Conservation (phyloP, 139 green algal species). For the Gonium pectorale region DNA sequence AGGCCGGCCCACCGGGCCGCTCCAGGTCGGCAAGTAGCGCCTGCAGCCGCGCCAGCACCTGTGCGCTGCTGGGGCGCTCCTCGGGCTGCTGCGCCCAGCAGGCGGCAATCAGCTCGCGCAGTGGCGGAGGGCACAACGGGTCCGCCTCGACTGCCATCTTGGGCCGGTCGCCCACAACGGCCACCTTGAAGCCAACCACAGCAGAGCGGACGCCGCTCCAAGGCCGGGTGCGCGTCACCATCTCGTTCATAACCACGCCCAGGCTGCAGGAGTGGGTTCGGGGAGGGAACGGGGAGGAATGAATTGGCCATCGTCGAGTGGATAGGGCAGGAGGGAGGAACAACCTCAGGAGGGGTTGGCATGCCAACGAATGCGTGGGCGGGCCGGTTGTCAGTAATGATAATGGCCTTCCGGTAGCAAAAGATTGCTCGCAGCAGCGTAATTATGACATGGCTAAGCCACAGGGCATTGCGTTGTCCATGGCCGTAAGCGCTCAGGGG, state of each 20-base stretch:
- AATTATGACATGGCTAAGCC: too few species aligned
- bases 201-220: slow-evolving; percentile 24
- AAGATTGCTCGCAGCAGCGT: too few species aligned
- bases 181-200: slow-evolving; percentile 39
- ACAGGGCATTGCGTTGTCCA: too few species aligned
- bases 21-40: slow-evolving; percentile 5
- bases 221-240: slow-evolving; percentile 14
- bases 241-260: slow-evolving; percentile 41
- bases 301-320: too few species aligned
- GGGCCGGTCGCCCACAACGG: slow-evolving; percentile 36
- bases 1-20: not conserved
- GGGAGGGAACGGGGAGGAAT: too few species aligned
- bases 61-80: slow-evolving; percentile 22
- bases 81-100: slow-evolving; percentile 46
- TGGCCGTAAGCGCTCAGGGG: too few species aligned
- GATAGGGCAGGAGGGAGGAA: too few species aligned
- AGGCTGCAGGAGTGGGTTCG: not conserved
- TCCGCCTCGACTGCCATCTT: not conserved
- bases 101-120: slow-evolving; percentile 21
- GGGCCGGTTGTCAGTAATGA: too few species aligned
- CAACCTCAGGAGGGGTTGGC: too few species aligned
- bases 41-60: slow-evolving; percentile 8
- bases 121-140: slow-evolving; percentile 20
- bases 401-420: too few species aligned
- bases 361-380: too few species aligned